These are phyloP conservation scores for Eutypella sp. DNA, from an alignment of 2,329 filamentous ascomycete species.

Conservation along the genomic window DNA sequence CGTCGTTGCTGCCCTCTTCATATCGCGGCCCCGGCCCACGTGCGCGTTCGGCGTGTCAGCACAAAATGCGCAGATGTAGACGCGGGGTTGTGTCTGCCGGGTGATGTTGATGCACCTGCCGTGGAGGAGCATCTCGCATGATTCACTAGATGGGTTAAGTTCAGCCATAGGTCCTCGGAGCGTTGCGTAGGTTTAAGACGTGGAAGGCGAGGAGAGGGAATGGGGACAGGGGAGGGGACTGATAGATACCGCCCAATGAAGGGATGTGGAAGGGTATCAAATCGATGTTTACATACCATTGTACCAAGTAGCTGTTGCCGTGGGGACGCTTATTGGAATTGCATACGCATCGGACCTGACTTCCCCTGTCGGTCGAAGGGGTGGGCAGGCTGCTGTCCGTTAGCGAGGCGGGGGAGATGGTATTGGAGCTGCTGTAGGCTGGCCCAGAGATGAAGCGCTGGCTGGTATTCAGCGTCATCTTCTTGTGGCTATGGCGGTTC, in stretches of 20 bases:
- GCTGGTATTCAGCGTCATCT: slow-evolving; percentile 27
- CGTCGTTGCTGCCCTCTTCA: too few relatives aligned
- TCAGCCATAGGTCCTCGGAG: slow-evolving; percentile 10
- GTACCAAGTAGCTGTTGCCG: slow-evolving; percentile 53
- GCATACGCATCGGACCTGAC: slow-evolving; percentile 54
- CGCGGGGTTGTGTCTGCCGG: slow-evolving; percentile 49
- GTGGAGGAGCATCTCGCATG: slow-evolving; percentile 62
- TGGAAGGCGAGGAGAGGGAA: too few relatives aligned
- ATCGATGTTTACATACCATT: slow-evolving; percentile 47
- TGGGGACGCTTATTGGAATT: slow-evolving; percentile 31
- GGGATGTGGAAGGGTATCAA: neutral
- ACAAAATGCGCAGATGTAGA: slow-evolving; percentile 62
- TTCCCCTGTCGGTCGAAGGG: slow-evolving; percentile 37
- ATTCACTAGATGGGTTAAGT: slow-evolving; percentile 41
- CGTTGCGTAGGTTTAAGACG: too few relatives aligned
- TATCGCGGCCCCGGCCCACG: slow-evolving; percentile 42
- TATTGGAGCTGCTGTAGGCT: slow-evolving; percentile 20
- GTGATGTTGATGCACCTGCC: slow-evolving; percentile 58
- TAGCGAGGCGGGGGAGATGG: slow-evolving; percentile 48
- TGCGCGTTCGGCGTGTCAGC: slow-evolving; percentile 53
- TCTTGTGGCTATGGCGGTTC: slow-evolving; percentile 45
- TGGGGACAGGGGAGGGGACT: too few relatives aligned
- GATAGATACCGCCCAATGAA: too few relatives aligned
- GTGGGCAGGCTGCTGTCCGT: slow-evolving; percentile 44
- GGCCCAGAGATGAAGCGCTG: slow-evolving; percentile 31